These are phyloP conservation scores for Diaporthe vexans DNA, from an alignment of 2,329 filamentous ascomycete species.

Conservation along the genomic window DNA sequence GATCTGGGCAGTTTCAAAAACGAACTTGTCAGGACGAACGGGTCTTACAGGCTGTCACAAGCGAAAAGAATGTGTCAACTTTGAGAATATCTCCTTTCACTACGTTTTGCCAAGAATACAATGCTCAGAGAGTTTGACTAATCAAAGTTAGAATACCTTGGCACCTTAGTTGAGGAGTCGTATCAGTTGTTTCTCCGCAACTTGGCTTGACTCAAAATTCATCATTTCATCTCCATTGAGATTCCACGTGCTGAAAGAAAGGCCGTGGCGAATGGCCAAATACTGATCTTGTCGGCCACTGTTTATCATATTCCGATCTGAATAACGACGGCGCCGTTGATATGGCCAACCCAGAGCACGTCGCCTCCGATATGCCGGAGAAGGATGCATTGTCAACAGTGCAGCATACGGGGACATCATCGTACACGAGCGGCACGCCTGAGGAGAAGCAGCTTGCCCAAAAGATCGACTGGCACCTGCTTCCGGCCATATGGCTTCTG, in stretches of 20 bases:
- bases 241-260: neutral
- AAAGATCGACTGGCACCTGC: conserved; percentile 17
- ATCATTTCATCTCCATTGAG: neutral
- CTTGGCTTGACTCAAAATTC: neutral
- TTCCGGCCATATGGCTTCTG: neutral
- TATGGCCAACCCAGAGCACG: neutral
- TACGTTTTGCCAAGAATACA: neutral
- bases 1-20: too few species aligned
- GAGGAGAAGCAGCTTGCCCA: neutral
- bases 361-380: neutral
- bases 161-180: neutral
- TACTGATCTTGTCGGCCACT: neutral
- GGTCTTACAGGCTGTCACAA: neutral
- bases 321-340: neutral
- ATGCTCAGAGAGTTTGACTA: conserved; percentile 7
- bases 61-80: neutral
- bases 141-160: neutral
- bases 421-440: neutral
- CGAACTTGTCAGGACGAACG: too few species aligned
- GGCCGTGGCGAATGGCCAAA: neutral
- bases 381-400: neutral
- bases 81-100: too few species aligned
- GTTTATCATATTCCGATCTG: neutral
- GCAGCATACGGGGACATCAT: neutral
- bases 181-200: neutral